Evolutionary conservation across 2,329 filamentous ascomycete species (phyloP), one percentile per base, ranked within the genome.

Genomic region (Teratosphaeria destructans): DNA sequence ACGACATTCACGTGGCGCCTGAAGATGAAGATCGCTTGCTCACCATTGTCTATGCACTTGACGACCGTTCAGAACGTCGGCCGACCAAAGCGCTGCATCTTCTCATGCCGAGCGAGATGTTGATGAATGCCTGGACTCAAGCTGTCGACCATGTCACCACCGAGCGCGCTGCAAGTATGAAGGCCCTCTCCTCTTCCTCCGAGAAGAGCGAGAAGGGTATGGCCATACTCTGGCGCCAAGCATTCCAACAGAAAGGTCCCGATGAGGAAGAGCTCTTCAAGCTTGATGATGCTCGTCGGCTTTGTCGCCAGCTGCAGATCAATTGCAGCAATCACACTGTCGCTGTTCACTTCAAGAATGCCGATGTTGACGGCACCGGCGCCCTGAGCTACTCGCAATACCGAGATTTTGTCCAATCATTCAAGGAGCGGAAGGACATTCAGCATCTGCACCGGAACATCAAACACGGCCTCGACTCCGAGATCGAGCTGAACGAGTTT

Each of bases 221-320:
- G 74, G 61, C 64, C 6, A 68, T 73, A 62, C 70, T 70, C 16
- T 99, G 94, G 94, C 83, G 86, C 62, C 85, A 83, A 53, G 90
- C 95, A 72, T 94, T 95, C 84, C 79, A 82, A 34, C 86, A 85
- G 68, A 81, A 87, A 59, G 82, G 81, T 6, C 76, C 74, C 57
- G 73, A 77, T 8, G 84, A 84, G 32, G 82, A 86, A 6, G 87
- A 91, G 67, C 83, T 82, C 58, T 84, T 97, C 57, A 86, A 93
- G 65, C 84, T 95, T 58, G 79, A 81, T 16, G 89, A 88, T 11
- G 87, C 96, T 34, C 87, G 92, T 71, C 85, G 86, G 61, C 81
- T 97, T 14, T 97, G 94, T 75, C 88, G 88, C 61, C 92, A 87
- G 68, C 79, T 97, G 54, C 92, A 97, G 72, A 96, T 99, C 68